Base-by-base conservation (phyloP, 441 rosid genomes). In the Adansonia gregorii region DNA sequence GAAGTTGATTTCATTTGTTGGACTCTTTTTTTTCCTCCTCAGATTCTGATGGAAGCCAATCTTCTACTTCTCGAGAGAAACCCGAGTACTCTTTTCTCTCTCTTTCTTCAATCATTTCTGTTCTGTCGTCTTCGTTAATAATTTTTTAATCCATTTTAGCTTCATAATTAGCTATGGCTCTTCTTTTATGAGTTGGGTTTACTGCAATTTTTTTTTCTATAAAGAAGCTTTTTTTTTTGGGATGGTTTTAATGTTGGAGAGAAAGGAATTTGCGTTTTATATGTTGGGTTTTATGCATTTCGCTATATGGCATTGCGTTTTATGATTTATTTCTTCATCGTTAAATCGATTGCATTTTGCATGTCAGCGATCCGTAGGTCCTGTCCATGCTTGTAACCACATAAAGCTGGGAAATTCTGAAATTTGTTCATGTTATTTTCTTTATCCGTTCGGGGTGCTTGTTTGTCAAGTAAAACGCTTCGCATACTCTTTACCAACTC, bases 41-140 rank as follows among this genome's bases (percentile, higher is more conserved):
- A 91, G 98, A 89, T 87, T 84, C 91, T 80, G 86, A 88, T 79
- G 92, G 77, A 35, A 88, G 85, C 82, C 78, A 84, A 77, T 87
- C 92, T 80, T 81, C 84, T 59, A 77, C 85, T 87, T 80, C 87
- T 64, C 93, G 82, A 60, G 95, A 93, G 75, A 83, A 83, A 81
- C 88, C 94, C 15, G 93, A 91, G 87, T 91, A 89, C 75, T 80
- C 63, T 71, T 74, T 81, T 75, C 75, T 78, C 71, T 11, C n/a
- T 41, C 10, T 73, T 19, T 19, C 68, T 52, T 59, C 61, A 77
- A 56, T 27, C 2, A 20, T 55, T 78, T 39, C 11, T 69, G 59
- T 65, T 51, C 15, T 24, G 4, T 35, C 41, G 41, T 35, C 46
- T 20, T 67, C 45, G 22, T 71, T 70, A 15, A 52, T 39, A 63